Conservation (phyloP, 2,329 filamentous ascomycete species). For the Cercospora sp. region DNA sequence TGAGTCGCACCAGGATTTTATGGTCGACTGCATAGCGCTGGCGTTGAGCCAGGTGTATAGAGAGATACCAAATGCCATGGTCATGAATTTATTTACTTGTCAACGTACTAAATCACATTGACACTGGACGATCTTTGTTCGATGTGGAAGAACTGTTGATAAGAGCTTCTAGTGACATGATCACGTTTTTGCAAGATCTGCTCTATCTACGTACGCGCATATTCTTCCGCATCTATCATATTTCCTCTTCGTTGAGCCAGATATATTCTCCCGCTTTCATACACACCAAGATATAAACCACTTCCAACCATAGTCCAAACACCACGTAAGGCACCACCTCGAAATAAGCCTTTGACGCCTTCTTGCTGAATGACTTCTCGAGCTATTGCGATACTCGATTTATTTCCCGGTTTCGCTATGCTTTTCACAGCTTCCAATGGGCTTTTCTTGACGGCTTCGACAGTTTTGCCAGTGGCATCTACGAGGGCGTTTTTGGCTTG, state of each 20-base stretch:
- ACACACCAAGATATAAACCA: slow-evolving; percentile 81
- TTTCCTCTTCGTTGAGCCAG: slow-evolving; percentile 49
- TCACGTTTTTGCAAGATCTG: too few species aligned
- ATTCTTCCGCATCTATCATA: slow-evolving; percentile 38
- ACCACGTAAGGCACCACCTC: slow-evolving; percentile 70
- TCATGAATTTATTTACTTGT: neutral
- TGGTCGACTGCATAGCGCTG: slow-evolving; percentile 5
- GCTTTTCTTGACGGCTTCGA: slow-evolving; percentile 36
- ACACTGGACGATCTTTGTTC: too few species aligned
- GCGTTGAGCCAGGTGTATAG: neutral
- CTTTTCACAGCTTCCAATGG: slow-evolving; percentile 38
- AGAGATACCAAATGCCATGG: slow-evolving; percentile 2
- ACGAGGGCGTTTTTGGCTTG: slow-evolving; percentile 33
- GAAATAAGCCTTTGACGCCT: slow-evolving; percentile 73
- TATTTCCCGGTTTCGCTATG: slow-evolving; percentile 38
- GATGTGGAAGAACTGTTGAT: too few species aligned
- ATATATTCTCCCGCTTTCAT: slow-evolving; percentile 71
- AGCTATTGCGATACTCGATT: slow-evolving; percentile 59
- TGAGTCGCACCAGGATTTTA: neutral
- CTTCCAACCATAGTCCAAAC: slow-evolving; percentile 81
- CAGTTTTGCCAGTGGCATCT: slow-evolving; percentile 46
- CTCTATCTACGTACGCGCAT: slow-evolving; percentile 11
- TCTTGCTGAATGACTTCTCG: slow-evolving; percentile 64
- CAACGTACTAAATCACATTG: neutral
- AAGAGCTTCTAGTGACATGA: too few species aligned